Conservation (phyloP, 73 alveolate genomes). For the Effrenium voratum region DNA sequence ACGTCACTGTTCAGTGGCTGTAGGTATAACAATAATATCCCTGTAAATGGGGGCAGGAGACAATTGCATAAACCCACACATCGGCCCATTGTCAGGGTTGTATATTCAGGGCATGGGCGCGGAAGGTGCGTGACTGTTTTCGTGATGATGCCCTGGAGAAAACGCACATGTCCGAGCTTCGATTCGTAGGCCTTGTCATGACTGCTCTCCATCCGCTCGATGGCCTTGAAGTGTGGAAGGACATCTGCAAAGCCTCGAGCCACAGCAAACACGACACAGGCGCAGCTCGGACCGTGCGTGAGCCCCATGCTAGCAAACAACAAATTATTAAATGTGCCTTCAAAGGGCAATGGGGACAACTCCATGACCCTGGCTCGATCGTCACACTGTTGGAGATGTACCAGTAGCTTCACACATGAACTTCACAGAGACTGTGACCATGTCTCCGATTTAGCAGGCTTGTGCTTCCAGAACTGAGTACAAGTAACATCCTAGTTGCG, state of each 20-base stretch:
- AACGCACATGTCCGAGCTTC: not conserved
- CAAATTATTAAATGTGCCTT: not conserved
- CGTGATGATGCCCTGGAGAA: too few relatives aligned
- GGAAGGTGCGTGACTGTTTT: not conserved
- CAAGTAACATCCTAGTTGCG: too few relatives aligned
- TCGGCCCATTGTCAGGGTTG: not conserved
- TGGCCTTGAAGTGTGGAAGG: slow-evolving; percentile 66
- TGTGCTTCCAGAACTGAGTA: too few relatives aligned
- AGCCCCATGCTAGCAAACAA: not conserved
- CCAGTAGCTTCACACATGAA: not conserved
- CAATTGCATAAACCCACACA: not conserved
- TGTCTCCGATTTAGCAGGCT: too few relatives aligned
- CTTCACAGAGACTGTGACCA: not conserved
- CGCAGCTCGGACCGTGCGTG: not conserved
- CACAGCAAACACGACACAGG: not conserved
- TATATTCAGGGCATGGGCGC: not conserved
- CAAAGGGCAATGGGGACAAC: not conserved
- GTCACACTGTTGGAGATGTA: not conserved
- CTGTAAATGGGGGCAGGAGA: not conserved
- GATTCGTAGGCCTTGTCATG: not conserved
- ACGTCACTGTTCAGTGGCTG: too few relatives aligned
- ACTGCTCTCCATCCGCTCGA: not conserved
- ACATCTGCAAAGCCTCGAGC: slow-evolving; percentile 11
- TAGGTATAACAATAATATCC: not conserved
- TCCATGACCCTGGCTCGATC: not conserved